Percentiles rank a stretch among this genome's conserved stretches.
Conservation (phyloP, 75 land plant genomes). For the Picea glauca region DNA sequence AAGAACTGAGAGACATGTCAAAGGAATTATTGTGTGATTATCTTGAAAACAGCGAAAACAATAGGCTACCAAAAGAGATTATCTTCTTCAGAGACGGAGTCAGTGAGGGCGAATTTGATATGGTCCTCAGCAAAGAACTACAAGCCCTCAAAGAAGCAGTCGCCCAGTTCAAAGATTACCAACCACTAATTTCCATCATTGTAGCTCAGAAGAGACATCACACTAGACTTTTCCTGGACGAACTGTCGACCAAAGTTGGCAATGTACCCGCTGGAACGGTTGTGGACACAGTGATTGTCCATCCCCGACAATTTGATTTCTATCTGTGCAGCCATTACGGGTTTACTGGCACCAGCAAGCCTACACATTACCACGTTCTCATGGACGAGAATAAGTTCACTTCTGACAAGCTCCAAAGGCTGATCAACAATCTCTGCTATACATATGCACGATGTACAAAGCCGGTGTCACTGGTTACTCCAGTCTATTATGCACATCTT, state of each 20-base stretch:
- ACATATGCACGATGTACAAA: conserved; percentile 58
- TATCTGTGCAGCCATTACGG: conserved; percentile 57
- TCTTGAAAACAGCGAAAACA: conserved; percentile 1
- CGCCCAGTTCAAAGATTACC: conserved; percentile 1
- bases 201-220: conserved; percentile 60
- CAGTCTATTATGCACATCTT: conserved; percentile 67
- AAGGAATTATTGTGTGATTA: conserved; percentile 39
- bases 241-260: neutral
- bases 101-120: conserved; percentile 49
- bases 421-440: conserved; percentile 53
- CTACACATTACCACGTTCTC: conserved; percentile 50
- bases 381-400: conserved; percentile 41
- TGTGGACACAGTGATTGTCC: conserved; percentile 42
- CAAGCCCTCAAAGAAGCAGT: conserved; percentile 23
- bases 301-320: conserved; percentile 52
- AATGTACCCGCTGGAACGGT: conserved; percentile 58
- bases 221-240: conserved; percentile 31
- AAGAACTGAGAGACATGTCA: conserved; percentile 34
- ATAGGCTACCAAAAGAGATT: conserved; percentile 24
- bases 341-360: conserved; percentile 51
- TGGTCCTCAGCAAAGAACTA: conserved; percentile 45
- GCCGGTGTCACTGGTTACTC: conserved; percentile 58
- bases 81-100: conserved; percentile 53
- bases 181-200: conserved; percentile 36
- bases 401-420: conserved; percentile 41